Conservation (phyloP, 2,329 filamentous ascomycete species). For the Ilyonectria mors-panacis region DNA sequence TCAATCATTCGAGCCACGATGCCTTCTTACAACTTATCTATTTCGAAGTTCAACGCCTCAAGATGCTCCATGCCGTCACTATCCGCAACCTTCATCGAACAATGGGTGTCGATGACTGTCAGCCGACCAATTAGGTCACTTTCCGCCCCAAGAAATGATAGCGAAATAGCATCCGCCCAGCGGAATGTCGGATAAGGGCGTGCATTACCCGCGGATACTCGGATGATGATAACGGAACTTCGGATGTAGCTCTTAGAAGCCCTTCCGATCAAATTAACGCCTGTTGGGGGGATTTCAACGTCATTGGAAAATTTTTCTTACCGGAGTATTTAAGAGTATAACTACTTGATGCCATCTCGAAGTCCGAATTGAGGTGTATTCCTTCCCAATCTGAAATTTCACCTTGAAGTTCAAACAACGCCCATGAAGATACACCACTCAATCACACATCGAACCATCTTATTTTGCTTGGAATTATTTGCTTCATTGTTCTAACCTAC, state of each 20-base stretch:
- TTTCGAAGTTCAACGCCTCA: slow-evolving; percentile 16
- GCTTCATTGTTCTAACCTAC: background rate
- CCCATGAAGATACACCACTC: too few relatives aligned
- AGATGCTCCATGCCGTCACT: slow-evolving; percentile 24
- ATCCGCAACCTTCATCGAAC: slow-evolving; percentile 18
- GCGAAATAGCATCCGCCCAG: slow-evolving; percentile 7
- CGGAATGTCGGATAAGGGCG: slow-evolving; percentile 26
- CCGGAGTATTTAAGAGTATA: background rate
- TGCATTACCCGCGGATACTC: slow-evolving; percentile 31
- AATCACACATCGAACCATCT: background rate
- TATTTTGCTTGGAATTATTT: background rate
- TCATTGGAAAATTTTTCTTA: background rate
- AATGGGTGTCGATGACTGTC: slow-evolving; percentile 1
- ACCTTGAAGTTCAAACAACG: background rate
- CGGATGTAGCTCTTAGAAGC: slow-evolving; percentile 18
- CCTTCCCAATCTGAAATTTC: background rate
- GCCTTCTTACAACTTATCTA: slow-evolving; percentile 29
- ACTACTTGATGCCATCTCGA: background rate
- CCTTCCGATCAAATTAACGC: slow-evolving; percentile 8
- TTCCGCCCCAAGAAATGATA: slow-evolving; percentile 15
- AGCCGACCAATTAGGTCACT: slow-evolving; percentile 20
- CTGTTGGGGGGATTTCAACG: background rate
- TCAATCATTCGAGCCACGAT: background rate
- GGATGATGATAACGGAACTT: slow-evolving; percentile 30
- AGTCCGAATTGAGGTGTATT: background rate